Percentiles rank a stretch among this genome's conserved stretches.
phyloP scores from a whole-genome alignment of 768 basidiomycete genomes.

The Mycena filopes region DNA sequence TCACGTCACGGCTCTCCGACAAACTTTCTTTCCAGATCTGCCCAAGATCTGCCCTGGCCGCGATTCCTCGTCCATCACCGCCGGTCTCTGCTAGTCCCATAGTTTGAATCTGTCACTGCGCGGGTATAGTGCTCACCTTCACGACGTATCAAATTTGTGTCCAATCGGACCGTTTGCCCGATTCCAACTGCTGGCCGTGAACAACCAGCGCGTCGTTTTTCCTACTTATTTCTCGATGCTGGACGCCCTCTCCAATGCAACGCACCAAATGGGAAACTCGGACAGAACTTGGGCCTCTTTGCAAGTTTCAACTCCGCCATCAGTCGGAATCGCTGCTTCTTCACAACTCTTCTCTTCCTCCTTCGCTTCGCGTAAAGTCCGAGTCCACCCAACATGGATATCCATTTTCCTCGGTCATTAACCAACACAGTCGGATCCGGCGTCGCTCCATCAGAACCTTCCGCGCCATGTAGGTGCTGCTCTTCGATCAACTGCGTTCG shows the following conservation, averaged over 20 bases:
- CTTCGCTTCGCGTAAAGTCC: neutral
- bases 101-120: slow-evolving; percentile 8
- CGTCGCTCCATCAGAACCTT: slow-evolving; percentile 8
- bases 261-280: neutral
- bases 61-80: slow-evolving; percentile 6
- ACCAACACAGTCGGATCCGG: slow-evolving; percentile 21
- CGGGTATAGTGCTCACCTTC: neutral
- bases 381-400: neutral
- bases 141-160: slow-evolving; percentile 24
- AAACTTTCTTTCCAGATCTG: no score
- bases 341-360: neutral
- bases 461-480: slow-evolving; percentile 7
- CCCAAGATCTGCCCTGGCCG: no score
- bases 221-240: neutral
- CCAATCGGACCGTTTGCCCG: slow-evolving; percentile 13
- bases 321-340: neutral
- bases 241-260: neutral
- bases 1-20: no score
- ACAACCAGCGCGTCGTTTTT: neutral
- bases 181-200: neutral
- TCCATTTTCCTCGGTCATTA: slow-evolving; percentile 4
- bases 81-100: neutral
- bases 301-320: slow-evolving; percentile 23
- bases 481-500: slow-evolving; percentile 5
- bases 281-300: no score